Evolutionary conservation across 768 basidiomycete genomes (phyloP).

Genomic region (Gymnopilus dilepis): DNA sequence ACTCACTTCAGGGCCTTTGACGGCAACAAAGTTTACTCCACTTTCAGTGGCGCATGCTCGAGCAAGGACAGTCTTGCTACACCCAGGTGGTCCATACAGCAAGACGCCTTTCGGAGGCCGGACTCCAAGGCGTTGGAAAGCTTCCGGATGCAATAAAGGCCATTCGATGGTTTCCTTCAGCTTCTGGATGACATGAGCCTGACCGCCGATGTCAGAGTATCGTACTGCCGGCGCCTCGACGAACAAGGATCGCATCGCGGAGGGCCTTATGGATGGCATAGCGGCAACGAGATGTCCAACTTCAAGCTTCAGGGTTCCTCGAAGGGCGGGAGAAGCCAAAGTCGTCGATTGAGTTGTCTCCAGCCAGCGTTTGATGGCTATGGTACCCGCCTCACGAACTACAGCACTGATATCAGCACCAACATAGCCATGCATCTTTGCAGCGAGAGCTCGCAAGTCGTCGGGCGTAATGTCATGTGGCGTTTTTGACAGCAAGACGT

Average conservation of each 20-base stretch:
- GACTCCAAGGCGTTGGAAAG: conserved; percentile 87
- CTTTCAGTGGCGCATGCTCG: conserved; percentile 93
- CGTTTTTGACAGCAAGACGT: conserved; percentile 81
- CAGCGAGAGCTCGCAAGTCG: conserved; percentile 71
- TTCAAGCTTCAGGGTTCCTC: conserved; percentile 46
- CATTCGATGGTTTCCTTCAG: conserved; percentile 93
- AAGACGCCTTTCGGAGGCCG: conserved; percentile 88
- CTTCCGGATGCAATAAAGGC: conserved; percentile 87
- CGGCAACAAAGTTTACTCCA: conserved; percentile 94
- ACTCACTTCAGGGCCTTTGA: conserved; percentile 94
- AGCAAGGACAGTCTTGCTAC: conserved; percentile 93
- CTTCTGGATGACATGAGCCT: conserved; percentile 79
- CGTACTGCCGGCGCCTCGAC: conserved; percentile 82
- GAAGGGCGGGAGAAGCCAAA: conserved; percentile 13
- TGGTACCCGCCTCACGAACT: conserved; percentile 90
- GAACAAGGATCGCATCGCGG: conserved; percentile 93
- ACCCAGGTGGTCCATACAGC: conserved; percentile 96
- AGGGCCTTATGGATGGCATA: conserved; percentile 83
- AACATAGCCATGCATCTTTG: conserved; percentile 92
- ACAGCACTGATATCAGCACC: conserved; percentile 95
- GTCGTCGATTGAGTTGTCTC: conserved; percentile 29
- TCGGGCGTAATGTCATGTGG: conserved; percentile 71
- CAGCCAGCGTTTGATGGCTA: conserved; percentile 87
- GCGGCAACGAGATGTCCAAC: conserved; percentile 70
- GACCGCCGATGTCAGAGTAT: conserved; percentile 92